Conservation (phyloP, 2,329 filamentous ascomycete genomes). For the Celoporthe dispersa region DNA sequence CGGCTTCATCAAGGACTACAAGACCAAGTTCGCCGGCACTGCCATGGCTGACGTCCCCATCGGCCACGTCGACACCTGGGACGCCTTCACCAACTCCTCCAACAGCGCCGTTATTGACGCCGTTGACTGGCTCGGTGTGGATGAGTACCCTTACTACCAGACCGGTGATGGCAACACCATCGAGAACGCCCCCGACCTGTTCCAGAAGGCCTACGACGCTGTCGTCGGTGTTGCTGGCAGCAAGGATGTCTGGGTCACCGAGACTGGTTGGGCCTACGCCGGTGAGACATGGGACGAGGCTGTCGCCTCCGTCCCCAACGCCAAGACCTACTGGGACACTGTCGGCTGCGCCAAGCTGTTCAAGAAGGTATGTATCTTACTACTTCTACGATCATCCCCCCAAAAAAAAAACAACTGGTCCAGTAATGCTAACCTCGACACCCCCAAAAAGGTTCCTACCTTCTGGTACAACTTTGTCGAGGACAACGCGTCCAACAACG, state of each 20-base stretch:
- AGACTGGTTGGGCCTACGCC: conserved; percentile 28
- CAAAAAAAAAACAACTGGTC: neutral
- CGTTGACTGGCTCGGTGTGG: conserved; percentile 80
- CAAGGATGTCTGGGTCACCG: conserved; percentile 31
- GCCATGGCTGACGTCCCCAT: conserved; percentile 61
- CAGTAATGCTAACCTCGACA: neutral
- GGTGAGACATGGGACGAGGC: conserved; percentile 25
- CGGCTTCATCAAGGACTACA: conserved; percentile 72
- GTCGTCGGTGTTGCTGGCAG: conserved; percentile 59
- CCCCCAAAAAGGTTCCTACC: conserved; percentile 53
- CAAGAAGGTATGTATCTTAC: conserved; percentile 43
- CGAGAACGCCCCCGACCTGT: conserved; percentile 65
- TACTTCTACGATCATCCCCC: neutral
- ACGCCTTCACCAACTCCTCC: conserved; percentile 72
- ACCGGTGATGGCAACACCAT: conserved; percentile 69
- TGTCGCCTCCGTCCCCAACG: conserved; percentile 52
- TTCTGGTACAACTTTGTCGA: conserved; percentile 84
- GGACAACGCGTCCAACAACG: conserved; percentile 60
- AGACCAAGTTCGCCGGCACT: conserved; percentile 66
- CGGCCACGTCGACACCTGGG: conserved; percentile 92
- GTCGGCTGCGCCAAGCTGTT: conserved; percentile 72
- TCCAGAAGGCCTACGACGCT: conserved; percentile 67
- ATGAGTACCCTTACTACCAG: conserved; percentile 87
- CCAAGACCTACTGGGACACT: conserved; percentile 78
- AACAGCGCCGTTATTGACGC: conserved; percentile 73